Evolutionary conservation across 495 filamentous ascomycete species (phyloP), one percentile per base, ranked within the genome.

Genomic region (Hypoxylon lenormandii): DNA sequence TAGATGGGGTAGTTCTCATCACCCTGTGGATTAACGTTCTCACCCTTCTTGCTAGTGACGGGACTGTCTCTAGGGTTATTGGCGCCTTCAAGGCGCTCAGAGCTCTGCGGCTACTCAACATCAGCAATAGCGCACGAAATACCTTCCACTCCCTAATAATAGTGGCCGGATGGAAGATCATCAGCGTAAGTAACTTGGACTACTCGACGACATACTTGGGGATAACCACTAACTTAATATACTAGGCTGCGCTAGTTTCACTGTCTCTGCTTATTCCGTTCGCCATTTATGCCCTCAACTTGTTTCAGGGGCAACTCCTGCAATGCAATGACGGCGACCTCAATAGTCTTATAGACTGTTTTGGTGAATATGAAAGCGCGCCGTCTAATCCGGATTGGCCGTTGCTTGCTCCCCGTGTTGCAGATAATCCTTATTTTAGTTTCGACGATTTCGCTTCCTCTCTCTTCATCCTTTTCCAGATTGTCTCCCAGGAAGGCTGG

Each of bases 401-500:
- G 5, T 83, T 98, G 49, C 82, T 96, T 5, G 90, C 93, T 7
- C 95, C 95, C 7, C 87, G 96, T 52, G 85, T 87, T 42, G 92
- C 88, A 5, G 72, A 85, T 0, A 99, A 97, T 71, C 86, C 90
- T 0, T 97, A 86, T 74, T 98, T 91, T 77, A 90, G 90, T 78
- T 99, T 99, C 75, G 95, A 99, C 74, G 90, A 93, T 75, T 99
- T 99, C 72, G 92, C 91, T 19, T 85, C 91, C 50, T 91, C 94
- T 3, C 82, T 97, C 28, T 98, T 97, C 80, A 95, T 96, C 57
- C 90, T 99, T 52, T 99, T 99, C 82, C 94, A 98, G 76, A 97
- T 99, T 79, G 96, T 99, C 13, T 97, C 94, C 22, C 94, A 98
- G 72, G 95, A 99, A 84, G 95, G 95, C 6, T 99, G 95, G 95